These are phyloP conservation scores for Chamaenerion angustifolium DNA, from an alignment of 345 rosid genomes.

Conservation along the genomic window DNA sequence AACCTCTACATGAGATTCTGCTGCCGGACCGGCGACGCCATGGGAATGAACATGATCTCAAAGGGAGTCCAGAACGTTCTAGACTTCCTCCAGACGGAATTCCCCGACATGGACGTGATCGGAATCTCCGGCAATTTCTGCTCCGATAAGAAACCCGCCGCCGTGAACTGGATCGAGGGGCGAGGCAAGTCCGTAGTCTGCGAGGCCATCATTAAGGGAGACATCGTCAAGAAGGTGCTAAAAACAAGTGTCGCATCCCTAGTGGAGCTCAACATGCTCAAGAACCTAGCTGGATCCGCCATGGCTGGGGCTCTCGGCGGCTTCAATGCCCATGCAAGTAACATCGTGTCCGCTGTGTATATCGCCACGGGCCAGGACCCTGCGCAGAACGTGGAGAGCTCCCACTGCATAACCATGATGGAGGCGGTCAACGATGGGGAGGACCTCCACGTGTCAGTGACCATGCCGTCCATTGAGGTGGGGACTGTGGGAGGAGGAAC, in stretches of 20 bases:
- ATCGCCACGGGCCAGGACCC: constrained; percentile 40
- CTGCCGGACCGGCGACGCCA: constrained; percentile 34
- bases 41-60: constrained; percentile 43
- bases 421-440: constrained; percentile 27
- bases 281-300: constrained; percentile 35
- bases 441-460: constrained; percentile 31
- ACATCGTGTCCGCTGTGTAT: constrained; percentile 23
- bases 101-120: constrained; percentile 31
- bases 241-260: constrained; percentile 22
- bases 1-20: constrained; percentile 25
- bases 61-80: constrained; percentile 35
- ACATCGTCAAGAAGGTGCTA: constrained; percentile 24
- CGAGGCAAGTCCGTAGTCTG: constrained; percentile 36
- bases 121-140: constrained; percentile 33
- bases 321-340: constrained; percentile 36
- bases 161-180: constrained; percentile 40
- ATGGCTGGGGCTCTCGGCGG: constrained; percentile 39
- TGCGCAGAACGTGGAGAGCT: constrained; percentile 33
- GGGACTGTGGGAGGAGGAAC: constrained; percentile 51
- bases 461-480: constrained; percentile 38
- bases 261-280: constrained; percentile 34
- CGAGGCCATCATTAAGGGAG: constrained; percentile 23
- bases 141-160: constrained; percentile 35
- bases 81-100: constrained; percentile 22
- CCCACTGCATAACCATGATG: constrained; percentile 38